Conservation (phyloP, 306 rosid genomes). For the Gynostemma pentaphyllum region DNA sequence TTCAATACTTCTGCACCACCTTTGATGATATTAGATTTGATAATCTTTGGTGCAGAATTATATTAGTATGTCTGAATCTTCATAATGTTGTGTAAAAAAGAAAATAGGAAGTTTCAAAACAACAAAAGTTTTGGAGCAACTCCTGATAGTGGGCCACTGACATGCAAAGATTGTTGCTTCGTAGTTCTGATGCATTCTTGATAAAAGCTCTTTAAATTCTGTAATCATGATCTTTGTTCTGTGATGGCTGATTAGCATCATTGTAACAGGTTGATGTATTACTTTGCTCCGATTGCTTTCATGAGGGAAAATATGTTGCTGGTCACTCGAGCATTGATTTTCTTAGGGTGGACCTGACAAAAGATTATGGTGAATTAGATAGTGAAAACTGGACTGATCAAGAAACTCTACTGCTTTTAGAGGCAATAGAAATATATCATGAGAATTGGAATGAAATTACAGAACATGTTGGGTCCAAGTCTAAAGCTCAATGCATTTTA, state of each 20-base stretch:
- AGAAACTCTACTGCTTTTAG: slow-evolving; percentile 82
- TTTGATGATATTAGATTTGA: neutral
- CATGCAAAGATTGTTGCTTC: neutral
- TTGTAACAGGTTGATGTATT: slow-evolving; percentile 64
- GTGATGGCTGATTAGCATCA: slow-evolving; percentile 19
- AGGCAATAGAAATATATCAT: slow-evolving; percentile 80
- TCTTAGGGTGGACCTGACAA: slow-evolving; percentile 44
- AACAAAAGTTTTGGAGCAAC: too few relatives aligned
- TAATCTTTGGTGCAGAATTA: neutral
- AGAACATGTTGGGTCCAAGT: slow-evolving; percentile 84
- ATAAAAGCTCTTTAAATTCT: slow-evolving; percentile 1
- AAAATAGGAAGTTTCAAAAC: neutral
- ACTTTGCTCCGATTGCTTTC: slow-evolving; percentile 80
- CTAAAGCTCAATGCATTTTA: slow-evolving; percentile 96
- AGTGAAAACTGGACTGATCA: slow-evolving; percentile 96
- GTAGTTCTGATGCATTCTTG: neutral
- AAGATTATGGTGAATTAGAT: slow-evolving; percentile 70
- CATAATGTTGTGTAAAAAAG: neutral
- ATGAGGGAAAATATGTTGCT: slow-evolving; percentile 71
- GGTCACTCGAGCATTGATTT: slow-evolving; percentile 94
- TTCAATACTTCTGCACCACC: neutral
- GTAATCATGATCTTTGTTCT: neutral
- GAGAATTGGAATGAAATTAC: slow-evolving; percentile 98
- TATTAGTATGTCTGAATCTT: neutral
- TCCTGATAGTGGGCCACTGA: neutral